phyloP scores from a whole-genome alignment of 2,329 filamentous ascomycete species.

The Coleophoma crateriformis region DNA sequence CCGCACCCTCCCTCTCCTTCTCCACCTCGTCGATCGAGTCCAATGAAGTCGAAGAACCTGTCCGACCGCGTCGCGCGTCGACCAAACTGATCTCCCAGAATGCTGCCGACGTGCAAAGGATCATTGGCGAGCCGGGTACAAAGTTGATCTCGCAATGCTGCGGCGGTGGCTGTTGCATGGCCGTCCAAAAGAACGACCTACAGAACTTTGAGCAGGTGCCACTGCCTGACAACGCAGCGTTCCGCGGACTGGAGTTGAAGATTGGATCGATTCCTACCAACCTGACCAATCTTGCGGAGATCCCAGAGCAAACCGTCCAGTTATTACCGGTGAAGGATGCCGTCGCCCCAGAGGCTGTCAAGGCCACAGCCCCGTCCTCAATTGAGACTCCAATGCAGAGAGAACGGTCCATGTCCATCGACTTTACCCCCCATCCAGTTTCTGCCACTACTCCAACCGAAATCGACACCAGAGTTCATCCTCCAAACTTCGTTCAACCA shows the following conservation, averaged over 20 bases:
- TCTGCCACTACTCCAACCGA: constrained; percentile 14
- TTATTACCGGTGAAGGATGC: constrained; percentile 51
- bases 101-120: constrained; percentile 55
- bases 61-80: constrained; percentile 58
- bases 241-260: constrained; percentile 70
- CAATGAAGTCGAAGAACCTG: constrained; percentile 36
- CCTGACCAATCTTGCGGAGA: constrained; percentile 63
- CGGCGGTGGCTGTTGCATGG: constrained; percentile 59
- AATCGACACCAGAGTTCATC: constrained; percentile 59
- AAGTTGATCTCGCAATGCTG: constrained; percentile 59
- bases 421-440: constrained; percentile 24
- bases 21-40: constrained; percentile 57
- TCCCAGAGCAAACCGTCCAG: constrained; percentile 72
- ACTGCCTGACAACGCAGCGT: constrained; percentile 79
- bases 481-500: constrained; percentile 86
- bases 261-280: constrained; percentile 69
- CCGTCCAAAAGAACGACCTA: constrained; percentile 35
- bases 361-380: constrained; percentile 35
- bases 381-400: constrained; percentile 27
- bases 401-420: constrained; percentile 17
- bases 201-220: constrained; percentile 47
- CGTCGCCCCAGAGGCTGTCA: constrained; percentile 40
- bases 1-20: constrained; percentile 57
- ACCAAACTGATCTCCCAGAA: constrained; percentile 63
- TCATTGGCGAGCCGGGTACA: constrained; percentile 58